phyloP scores from a whole-genome alignment of 768 basidiomycete species.

The Lactarius quietus region DNA sequence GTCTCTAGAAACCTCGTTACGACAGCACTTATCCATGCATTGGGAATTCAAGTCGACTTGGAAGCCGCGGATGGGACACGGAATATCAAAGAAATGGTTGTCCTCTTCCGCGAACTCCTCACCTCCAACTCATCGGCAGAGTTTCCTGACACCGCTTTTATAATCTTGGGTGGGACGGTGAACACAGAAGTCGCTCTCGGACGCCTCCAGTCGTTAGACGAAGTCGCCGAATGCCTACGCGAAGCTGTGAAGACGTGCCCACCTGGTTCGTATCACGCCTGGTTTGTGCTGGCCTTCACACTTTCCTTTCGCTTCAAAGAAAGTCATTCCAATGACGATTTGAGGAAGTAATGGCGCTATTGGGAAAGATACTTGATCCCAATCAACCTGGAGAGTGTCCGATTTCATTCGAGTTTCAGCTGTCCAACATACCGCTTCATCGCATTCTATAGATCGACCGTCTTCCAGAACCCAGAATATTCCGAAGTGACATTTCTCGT shows the following conservation, averaged over 20 bases:
- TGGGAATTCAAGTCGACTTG: not conserved
- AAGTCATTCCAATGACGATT: not conserved
- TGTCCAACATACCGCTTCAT: too few species aligned
- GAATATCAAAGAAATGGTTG: not conserved
- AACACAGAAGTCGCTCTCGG: too few species aligned
- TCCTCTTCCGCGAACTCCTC: not conserved
- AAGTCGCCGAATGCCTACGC: not conserved
- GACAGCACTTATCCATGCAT: not conserved
- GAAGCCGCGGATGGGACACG: not conserved
- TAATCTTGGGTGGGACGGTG: too few species aligned
- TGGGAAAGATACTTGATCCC: not conserved
- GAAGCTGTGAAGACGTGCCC: not conserved
- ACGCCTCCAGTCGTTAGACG: not conserved
- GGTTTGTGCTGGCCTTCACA: not conserved
- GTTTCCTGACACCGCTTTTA: too few species aligned
- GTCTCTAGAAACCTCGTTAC: not conserved
- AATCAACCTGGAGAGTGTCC: not conserved
- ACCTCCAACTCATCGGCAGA: not conserved
- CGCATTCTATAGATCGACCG: not conserved
- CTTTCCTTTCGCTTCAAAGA: not conserved
- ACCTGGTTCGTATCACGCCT: not conserved
- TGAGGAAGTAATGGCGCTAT: not conserved
- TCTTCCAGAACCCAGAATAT: not conserved
- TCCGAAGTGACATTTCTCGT: not conserved
- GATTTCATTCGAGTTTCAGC: not conserved